Base-by-base conservation (phyloP, 106 monocot species). In the Platanthera zijinensis region DNA sequence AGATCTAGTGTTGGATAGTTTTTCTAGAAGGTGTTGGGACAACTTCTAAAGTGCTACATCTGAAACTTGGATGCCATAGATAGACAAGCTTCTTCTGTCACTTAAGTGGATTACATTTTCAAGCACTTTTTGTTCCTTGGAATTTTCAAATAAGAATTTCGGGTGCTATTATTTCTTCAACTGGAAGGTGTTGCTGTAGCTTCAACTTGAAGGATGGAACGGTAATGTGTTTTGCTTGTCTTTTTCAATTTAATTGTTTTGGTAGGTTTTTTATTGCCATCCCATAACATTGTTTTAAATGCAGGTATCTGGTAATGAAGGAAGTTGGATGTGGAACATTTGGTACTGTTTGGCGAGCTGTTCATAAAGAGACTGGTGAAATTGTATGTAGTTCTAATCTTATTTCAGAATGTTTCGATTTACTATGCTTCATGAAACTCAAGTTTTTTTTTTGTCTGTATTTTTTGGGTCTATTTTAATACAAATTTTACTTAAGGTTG, bases 291-390 rank as follows among this genome's bases (percentile, higher is more conserved):
- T 7, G 50, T 57, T 52, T 11, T 7, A 54, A 11, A 30, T 84
- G 52, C 81, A 89, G 92, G 79, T 92, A 89, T 72, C 81, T 79
- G 75, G 70, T 90, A n/a, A 87, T 90, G 9, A 90, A 87, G 69
- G 90, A 90, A 87, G 90, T 90, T 82, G 90, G 90, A 71, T 87
- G 83, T 70, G 90, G 90, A 48, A 90, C 87, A 11, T 90, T 87
- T 78, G 90, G 90, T 74, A 87, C 69, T 85, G 90, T 90, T 17
- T 90, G 86, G 86, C 73, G 80, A 69, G 90, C 90, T 52, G 53
- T 87, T 69, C 84, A 84, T 71, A 87, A 90, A 50, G 80, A 87
- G 59, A 78, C 25, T 10, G 72, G 78, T 46, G 78, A 78, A 78
- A 63, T 88, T 70, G 90, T 90, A 85, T 57, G 84, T 82, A 11